Base-by-base conservation (phyloP, 2,329 filamentous ascomycete genomes). In the Fusarium sp. region DNA sequence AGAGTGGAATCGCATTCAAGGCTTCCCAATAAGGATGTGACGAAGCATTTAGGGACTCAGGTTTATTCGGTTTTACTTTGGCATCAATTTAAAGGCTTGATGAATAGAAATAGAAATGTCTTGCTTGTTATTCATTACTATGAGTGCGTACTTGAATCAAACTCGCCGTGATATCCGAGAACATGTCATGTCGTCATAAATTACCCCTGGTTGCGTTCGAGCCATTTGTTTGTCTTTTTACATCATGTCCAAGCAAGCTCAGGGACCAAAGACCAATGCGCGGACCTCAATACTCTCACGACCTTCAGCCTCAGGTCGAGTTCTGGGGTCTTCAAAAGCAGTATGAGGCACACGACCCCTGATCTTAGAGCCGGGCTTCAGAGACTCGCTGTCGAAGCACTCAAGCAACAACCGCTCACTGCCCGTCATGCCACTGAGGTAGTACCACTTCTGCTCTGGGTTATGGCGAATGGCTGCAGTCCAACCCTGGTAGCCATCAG, bases 211-310 rank as follows among this genome's bases (percentile, higher is more conserved):
- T 28, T 10, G 39, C 8, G 11, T 21, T 15, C 31, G 10, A 47
- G 34, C 38, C 11, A 44, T 38, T 44, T 14, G 14, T 9, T 17
- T 42, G 19, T 3, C 22, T 9, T 28, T 28, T 15, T 17, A 17
- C n/a, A 14, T 17, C 14, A n/a, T 13, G 15, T 21, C 26, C 26
- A 39, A 28, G 22, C 7, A 33, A 15, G 13, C 19, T 81, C 67
- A 87, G 15, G 84, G 83, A 1, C 91, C 92, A 84, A 97, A 97
- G 0, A 97, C 92, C 78, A 97, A 83, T 36, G 92, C 90, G 72
- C 94, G 86, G 17, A 97, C 92, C 80, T 98, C 94, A 76, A 98
- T 97, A 77, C 94, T 97, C 83, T 97, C 92, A 69, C 94, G 86
- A 0, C 87, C 87, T 67, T 89, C 88, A 6, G 92, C 93, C 45